Base-by-base conservation (phyloP, 352 stramenopile species). In the Phytopythium cucurbitacearum region DNA sequence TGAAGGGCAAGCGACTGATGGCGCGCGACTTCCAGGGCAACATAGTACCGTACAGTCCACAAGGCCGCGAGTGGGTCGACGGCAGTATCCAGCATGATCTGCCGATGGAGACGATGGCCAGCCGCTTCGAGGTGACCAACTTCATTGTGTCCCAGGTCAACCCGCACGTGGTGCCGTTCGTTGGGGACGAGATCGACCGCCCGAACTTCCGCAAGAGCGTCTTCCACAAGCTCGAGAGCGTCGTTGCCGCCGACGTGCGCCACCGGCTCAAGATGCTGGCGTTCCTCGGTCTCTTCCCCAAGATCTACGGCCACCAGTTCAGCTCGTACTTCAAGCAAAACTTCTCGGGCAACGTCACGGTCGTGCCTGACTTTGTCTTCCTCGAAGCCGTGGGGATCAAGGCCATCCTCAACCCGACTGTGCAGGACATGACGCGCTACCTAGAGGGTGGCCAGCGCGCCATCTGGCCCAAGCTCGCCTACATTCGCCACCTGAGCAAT, bases 341-440 rank as follows among this genome's bases (percentile, higher is more conserved):
- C 59, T 99, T 98, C 66, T 95, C 97, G 47, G 96, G 95, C 28
- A 97, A 98, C 68, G 88, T 99, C 47, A 98, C 95, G 13, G 74
- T 99, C 48, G 95, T 97, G 73, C 74, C 86, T 7, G 84, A 89
- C 38, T 91, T 98, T 53, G 69, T 94, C 47, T 89, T 89, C 43
- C 56, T 97, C 7, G 77, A 94, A 40, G 73, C 72, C 4, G 91
- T 90, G 39, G 80, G 85, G 16, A 71, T 84, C 48, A 94, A 92
- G 51, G 80, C 91, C 45, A 89, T 97, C 49, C 40, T 80, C 36
- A 97, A 96, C 56, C 85, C 88, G 34, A 87, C 72, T 7, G 67
- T 69, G 12, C 68, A 76, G n/a, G 80, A 90, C 52, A 90, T 89
- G 66, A 63, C 78, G 46, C 65, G 73, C 42, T 89, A 89, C 66